Evolutionary conservation across 1,139 yeast genomes (phyloP).

Genomic region (Meyerozyma elateridarum): DNA sequence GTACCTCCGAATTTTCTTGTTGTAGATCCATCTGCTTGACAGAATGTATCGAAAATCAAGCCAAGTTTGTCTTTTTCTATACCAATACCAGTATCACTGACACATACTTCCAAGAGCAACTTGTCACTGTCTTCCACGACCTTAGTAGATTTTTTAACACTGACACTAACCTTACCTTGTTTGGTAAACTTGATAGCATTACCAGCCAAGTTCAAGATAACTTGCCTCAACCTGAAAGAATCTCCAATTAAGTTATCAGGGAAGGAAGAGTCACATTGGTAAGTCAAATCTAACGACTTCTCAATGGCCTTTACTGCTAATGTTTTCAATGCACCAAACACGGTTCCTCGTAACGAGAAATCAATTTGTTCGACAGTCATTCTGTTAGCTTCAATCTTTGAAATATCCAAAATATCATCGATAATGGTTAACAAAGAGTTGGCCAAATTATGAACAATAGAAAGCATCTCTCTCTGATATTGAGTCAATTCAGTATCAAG

Average conservation of each 20-base stretch:
- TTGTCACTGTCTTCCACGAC: conserved; percentile 45
- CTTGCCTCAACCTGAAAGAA: conserved; percentile 80
- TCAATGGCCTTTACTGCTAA: conserved; percentile 86
- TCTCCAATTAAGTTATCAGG: conserved; percentile 86
- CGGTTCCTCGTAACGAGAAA: conserved; percentile 78
- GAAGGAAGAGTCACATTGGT: conserved; percentile 80
- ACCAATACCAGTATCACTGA: conserved; percentile 86
- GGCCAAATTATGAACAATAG: conserved; percentile 82
- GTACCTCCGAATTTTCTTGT: conserved; percentile 92
- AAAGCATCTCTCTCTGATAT: conserved; percentile 84
- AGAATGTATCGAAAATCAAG: conserved; percentile 79
- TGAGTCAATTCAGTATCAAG: conserved; percentile 83
- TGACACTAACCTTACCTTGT: conserved; percentile 67
- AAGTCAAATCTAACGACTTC: conserved; percentile 72
- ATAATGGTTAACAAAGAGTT: conserved; percentile 79
- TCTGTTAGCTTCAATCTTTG: conserved; percentile 87
- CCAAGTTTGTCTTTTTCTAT: conserved; percentile 80
- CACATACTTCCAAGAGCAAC: conserved; percentile 74
- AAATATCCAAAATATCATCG: conserved; percentile 85
- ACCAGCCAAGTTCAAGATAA: conserved; percentile 77
- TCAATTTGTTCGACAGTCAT: conserved; percentile 90
- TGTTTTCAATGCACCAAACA: conserved; percentile 83
- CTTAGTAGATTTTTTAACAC: conserved; percentile 48
- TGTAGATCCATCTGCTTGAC: conserved; percentile 91
- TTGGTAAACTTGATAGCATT: conserved; percentile 85